A percentile compares a stretch with the other conserved stretches of the same genome.
Evolutionary conservation across 441 rosid genomes (phyloP).

Genomic region (Arabidopsis hybrid): DNA sequence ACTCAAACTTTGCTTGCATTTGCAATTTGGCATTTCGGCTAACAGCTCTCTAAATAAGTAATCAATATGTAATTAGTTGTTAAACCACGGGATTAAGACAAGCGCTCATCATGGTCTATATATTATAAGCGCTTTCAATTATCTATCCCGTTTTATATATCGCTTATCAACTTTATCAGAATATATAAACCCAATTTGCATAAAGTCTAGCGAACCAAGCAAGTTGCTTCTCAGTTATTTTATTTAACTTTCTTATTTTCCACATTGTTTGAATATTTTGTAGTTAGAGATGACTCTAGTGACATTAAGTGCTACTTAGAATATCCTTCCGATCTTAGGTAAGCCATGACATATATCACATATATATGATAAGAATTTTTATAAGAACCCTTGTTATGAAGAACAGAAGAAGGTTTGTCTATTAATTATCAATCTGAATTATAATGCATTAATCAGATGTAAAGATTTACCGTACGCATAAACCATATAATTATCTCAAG

Average conservation of each 20-base stretch:
- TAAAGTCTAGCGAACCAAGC: conserved; percentile 28
- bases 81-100: conserved; percentile 33
- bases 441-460: not conserved
- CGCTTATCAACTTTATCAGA: conserved; percentile 41
- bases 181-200: not conserved
- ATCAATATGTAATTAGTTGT: conserved; percentile 32
- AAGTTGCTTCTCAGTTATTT: conserved; percentile 31
- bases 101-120: conserved; percentile 22
- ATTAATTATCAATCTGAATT: not conserved
- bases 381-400: conserved; percentile 10
- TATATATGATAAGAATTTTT: conserved; percentile 10
- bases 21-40: conserved; percentile 32
- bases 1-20: conserved; percentile 29
- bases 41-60: conserved; percentile 23
- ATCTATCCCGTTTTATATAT: conserved; percentile 23
- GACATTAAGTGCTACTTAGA: conserved; percentile 22
- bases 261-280: conserved; percentile 27
- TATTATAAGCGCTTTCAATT: conserved; percentile 35
- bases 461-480: not conserved
- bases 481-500: no score
- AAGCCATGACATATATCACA: not conserved
- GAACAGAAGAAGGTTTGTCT: not conserved
- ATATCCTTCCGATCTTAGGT: conserved; percentile 29
- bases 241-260: conserved; percentile 8
- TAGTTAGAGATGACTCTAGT: conserved; percentile 30